Conservation (phyloP, 176 grass and related monocot genomes). For the Lolium rigidum region DNA sequence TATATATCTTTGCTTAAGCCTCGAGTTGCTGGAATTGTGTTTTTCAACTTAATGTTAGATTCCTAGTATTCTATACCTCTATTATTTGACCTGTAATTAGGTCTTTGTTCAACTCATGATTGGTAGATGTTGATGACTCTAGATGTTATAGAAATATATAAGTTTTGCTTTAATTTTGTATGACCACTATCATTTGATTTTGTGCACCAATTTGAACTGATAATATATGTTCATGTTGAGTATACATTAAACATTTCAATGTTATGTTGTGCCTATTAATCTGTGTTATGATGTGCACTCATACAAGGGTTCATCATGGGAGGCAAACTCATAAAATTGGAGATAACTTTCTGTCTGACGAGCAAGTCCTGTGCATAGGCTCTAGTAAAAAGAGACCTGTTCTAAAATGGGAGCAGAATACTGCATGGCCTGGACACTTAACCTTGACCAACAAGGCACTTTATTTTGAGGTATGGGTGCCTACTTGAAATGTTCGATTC, state of each 20-base stretch:
- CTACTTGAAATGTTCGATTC: slow-evolving; percentile 24
- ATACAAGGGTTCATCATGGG: slow-evolving; percentile 84
- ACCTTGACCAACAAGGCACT: slow-evolving; percentile 88
- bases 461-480: slow-evolving; percentile 87
- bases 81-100: slow-evolving; percentile 21
- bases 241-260: slow-evolving; percentile 26
- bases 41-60: slow-evolving; percentile 28
- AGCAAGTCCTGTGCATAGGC: slow-evolving; percentile 91
- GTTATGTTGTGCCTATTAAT: slow-evolving; percentile 25
- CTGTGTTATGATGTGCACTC: slow-evolving; percentile 16
- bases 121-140: background rate
- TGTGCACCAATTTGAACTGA: slow-evolving; percentile 14
- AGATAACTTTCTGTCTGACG: slow-evolving; percentile 60
- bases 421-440: slow-evolving; percentile 92
- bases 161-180: slow-evolving; percentile 29
- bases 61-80: slow-evolving; percentile 10
- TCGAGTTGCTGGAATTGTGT: slow-evolving; percentile 23
- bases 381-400: slow-evolving; percentile 95
- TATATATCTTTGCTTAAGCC: background rate
- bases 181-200: slow-evolving; percentile 4
- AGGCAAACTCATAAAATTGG: slow-evolving; percentile 77
- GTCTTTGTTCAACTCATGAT: slow-evolving; percentile 1
- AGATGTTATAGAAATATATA: slow-evolving; percentile 9
- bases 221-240: slow-evolving; percentile 9
- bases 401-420: slow-evolving; percentile 97